Conservation (phyloP, 164 flowering plant genomes). For the Tetrastigma voinierianum region DNA sequence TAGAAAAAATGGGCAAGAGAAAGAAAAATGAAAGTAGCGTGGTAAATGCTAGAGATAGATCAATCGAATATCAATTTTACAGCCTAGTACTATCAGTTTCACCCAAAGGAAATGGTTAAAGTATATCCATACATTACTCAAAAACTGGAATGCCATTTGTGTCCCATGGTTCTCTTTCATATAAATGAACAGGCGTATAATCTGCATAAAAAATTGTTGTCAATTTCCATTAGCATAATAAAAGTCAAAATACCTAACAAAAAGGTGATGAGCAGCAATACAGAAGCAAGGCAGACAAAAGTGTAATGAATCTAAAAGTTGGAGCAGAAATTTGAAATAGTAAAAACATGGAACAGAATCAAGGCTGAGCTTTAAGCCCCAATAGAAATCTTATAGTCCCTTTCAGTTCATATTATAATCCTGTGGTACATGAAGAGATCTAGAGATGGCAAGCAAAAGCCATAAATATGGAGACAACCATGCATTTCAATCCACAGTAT, state of each 20-base stretch:
- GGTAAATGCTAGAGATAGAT: background rate
- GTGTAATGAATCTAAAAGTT: too few relatives aligned
- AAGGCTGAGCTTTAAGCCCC: too few relatives aligned
- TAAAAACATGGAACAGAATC: too few relatives aligned
- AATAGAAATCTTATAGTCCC: too few relatives aligned
- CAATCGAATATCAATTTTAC: background rate
- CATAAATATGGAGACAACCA: too few relatives aligned
- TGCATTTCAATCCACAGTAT: too few relatives aligned
- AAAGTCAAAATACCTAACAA: background rate
- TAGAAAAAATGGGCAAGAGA: background rate
- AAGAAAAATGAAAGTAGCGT: background rate
- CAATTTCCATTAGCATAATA: slow-evolving; percentile 7
- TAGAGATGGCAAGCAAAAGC: too few relatives aligned
- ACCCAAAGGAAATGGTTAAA: background rate
- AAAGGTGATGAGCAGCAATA: background rate
- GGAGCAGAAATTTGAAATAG: too few relatives aligned
- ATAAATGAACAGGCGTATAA: slow-evolving; percentile 74
- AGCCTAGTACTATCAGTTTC: background rate
- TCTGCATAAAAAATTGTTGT: slow-evolving; percentile 48
- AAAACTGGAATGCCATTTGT: slow-evolving; percentile 70
- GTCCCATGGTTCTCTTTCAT: slow-evolving; percentile 75
- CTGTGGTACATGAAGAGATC: too few relatives aligned
- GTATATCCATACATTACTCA: slow-evolving; percentile 66
- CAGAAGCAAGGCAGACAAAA: too few relatives aligned
- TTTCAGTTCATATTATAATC: too few relatives aligned